These are phyloP conservation scores for Exophiala xenobiotica DNA, from an alignment of 2,329 filamentous ascomycete species.

Conservation along the genomic window DNA sequence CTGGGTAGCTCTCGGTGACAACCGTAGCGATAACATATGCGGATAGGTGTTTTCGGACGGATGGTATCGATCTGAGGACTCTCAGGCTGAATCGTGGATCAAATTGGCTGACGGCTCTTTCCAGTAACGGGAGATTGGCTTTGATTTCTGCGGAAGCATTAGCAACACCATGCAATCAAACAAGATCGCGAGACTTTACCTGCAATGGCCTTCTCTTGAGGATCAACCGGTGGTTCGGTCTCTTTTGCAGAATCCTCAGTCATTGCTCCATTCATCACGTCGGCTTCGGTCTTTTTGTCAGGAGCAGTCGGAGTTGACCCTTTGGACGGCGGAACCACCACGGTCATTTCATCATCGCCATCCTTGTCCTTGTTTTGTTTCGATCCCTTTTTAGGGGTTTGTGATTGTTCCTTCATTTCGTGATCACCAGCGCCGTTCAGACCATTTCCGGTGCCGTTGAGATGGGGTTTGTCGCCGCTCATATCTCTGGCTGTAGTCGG, in stretches of 20 bases:
- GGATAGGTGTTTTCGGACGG: constrained; percentile 85
- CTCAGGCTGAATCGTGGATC: constrained; percentile 93
- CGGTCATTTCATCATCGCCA: constrained; percentile 75
- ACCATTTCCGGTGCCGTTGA: constrained; percentile 69
- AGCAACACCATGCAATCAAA: not conserved
- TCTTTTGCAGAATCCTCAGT: constrained; percentile 41
- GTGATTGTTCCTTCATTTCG: constrained; percentile 66
- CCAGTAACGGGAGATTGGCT: constrained; percentile 86
- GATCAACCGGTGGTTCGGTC: constrained; percentile 44
- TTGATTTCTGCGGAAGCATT: constrained; percentile 71
- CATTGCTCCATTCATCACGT: constrained; percentile 66
- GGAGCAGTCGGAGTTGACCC: constrained; percentile 56
- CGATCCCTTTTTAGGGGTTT: constrained; percentile 51
- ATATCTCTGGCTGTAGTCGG: constrained; percentile 44
- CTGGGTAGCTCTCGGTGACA: constrained; percentile 75
- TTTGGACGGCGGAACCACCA: constrained; percentile 74
- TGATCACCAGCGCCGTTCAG: constrained; percentile 65
- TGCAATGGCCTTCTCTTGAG: constrained; percentile 52
- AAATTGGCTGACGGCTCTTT: constrained; percentile 88
- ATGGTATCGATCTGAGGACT: constrained; percentile 91
- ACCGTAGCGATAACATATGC: constrained; percentile 77
- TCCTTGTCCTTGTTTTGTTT: constrained; percentile 68
- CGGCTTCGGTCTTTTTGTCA: constrained; percentile 63
- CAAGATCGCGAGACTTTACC: constrained; percentile 33
- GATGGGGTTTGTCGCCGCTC: constrained; percentile 68